phyloP scores from a whole-genome alignment of 208 protist species.

The Trypanosomatidae sp. region DNA sequence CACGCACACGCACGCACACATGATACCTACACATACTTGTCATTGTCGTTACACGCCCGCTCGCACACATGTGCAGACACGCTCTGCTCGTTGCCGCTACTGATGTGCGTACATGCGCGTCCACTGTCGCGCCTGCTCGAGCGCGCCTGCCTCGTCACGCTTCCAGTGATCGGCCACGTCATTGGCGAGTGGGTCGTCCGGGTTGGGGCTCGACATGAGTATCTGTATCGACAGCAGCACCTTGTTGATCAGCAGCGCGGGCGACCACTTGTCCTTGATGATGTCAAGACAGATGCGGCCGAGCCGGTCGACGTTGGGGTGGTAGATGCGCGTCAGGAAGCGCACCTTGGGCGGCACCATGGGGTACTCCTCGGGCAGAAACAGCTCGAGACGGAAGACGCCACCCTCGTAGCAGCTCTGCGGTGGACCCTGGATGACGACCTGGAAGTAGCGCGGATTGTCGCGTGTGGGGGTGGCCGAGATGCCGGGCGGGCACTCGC shows the following conservation, averaged over 20 bases:
- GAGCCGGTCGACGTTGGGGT: slow-evolving; percentile 99
- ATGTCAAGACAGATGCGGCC: slow-evolving; percentile 99
- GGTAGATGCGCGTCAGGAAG: slow-evolving; percentile 99
- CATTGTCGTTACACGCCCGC: neutral
- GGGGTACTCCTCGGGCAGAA: slow-evolving; percentile 84
- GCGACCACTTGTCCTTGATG: slow-evolving; percentile 99
- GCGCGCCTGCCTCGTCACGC: slow-evolving; percentile 45
- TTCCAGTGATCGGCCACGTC: slow-evolving; percentile 95
- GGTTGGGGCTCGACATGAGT: slow-evolving; percentile 99
- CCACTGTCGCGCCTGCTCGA: slow-evolving; percentile 68
- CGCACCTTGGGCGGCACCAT: slow-evolving; percentile 97
- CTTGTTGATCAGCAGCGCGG: slow-evolving; percentile 98
- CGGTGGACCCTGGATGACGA: slow-evolving; percentile 75
- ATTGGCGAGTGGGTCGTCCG: slow-evolving; percentile 98
- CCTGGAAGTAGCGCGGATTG: slow-evolving; percentile 84
- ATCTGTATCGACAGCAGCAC: slow-evolving; percentile 99
- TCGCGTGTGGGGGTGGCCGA: slow-evolving; percentile 57
- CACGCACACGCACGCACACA: slow-evolving; percentile 2
- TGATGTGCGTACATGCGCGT: slow-evolving; percentile 54
- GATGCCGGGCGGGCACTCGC: slow-evolving; percentile 81
- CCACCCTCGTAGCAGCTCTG: slow-evolving; percentile 87
- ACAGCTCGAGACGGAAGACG: slow-evolving; percentile 76
- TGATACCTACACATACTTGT: slow-evolving; percentile 3
- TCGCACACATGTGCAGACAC: slow-evolving; percentile 4
- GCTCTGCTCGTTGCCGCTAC: slow-evolving; percentile 4